Evolutionary conservation across 108 stramenopile species (phyloP).

Genomic region (Aurantiochytrium sp.): DNA sequence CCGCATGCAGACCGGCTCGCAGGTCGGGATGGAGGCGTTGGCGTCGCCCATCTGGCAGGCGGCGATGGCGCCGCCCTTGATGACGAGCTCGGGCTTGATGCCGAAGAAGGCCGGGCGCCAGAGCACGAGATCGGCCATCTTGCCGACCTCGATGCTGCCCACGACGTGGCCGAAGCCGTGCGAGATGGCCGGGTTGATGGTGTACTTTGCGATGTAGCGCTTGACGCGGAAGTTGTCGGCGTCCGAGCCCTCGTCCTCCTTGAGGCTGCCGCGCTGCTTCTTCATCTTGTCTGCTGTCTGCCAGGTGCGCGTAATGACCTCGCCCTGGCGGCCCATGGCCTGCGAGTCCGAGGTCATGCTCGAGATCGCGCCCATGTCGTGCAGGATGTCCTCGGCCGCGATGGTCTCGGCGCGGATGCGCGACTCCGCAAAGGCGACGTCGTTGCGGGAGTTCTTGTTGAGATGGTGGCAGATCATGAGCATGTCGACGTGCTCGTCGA

Average conservation of each 20-base stretch:
- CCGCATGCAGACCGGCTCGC: constrained; percentile 91
- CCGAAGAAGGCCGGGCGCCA: constrained; percentile 92
- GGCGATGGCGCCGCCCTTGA: constrained; percentile 89
- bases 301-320: constrained; percentile 95
- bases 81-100: constrained; percentile 90
- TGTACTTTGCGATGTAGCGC: constrained; percentile 95
- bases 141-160: constrained; percentile 85
- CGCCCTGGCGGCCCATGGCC: constrained; percentile 96
- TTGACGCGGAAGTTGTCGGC: constrained; percentile 87
- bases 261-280: constrained; percentile 78
- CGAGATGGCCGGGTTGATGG: constrained; percentile 93
- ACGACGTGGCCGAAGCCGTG: constrained; percentile 89
- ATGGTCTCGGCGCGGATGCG: constrained; percentile 85
- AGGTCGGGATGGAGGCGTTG: constrained; percentile 92
- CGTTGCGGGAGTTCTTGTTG: constrained; percentile 35
- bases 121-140: constrained; percentile 86
- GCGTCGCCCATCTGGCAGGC: constrained; percentile 98
- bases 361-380: constrained; percentile 91
- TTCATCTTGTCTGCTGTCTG: constrained; percentile 99
- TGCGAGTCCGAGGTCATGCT: constrained; percentile 84
- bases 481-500: constrained; percentile 98
- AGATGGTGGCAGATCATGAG: constrained; percentile 91
- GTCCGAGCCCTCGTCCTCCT: constrained; percentile 65
- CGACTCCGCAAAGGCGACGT: constrained; percentile 71
- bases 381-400: constrained; percentile 93